Conservation (phyloP, 768 basidiomycete species). For the Lyophyllum shimeji region DNA sequence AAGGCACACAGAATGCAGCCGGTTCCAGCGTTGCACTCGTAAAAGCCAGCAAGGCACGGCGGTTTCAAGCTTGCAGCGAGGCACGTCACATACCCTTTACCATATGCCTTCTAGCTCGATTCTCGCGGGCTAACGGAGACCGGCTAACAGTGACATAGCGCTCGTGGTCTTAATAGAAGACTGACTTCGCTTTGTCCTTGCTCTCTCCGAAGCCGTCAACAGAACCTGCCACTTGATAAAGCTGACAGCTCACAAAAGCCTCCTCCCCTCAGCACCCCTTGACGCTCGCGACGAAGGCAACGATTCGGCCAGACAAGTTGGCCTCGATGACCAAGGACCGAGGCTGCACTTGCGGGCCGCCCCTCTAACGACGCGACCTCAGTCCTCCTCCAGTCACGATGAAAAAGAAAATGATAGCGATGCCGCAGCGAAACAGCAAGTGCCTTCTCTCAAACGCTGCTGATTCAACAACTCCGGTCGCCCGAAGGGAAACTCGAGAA, state of each 20-base stretch:
- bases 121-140: not conserved
- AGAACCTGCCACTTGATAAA: not conserved
- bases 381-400: not conserved
- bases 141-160: not conserved
- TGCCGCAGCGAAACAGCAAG: not conserved
- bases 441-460: not conserved
- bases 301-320: not conserved
- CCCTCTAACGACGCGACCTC: not conserved
- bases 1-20: too few relatives aligned
- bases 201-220: not conserved
- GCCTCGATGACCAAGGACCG: not conserved
- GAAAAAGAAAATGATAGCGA: not conserved
- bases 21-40: too few relatives aligned
- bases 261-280: not conserved
- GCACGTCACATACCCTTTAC: not conserved
- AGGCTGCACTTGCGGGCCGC: not conserved
- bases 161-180: not conserved
- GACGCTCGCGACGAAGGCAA: not conserved
- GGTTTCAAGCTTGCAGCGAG: too few relatives aligned
- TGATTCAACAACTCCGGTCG: not conserved
- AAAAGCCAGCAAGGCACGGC: too few relatives aligned
- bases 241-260: not conserved
- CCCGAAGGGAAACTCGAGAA: conserved; percentile 29
- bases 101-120: not conserved
- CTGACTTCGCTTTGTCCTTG: not conserved